phyloP scores from a whole-genome alignment of 1,139 yeast species.

The Kazachstania sp. region DNA sequence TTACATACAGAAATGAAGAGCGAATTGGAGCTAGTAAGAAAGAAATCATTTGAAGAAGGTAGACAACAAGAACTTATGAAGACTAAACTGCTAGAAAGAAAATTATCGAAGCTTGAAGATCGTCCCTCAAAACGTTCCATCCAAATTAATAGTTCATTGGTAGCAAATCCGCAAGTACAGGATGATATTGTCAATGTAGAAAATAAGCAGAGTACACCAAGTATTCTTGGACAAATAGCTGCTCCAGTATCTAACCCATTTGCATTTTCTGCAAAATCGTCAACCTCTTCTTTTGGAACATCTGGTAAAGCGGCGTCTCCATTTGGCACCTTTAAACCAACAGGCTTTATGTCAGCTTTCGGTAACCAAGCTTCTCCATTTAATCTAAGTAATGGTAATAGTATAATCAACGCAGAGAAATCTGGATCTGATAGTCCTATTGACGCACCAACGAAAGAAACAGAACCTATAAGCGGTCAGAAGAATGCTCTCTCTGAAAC shows the following conservation, averaged over 20 bases:
- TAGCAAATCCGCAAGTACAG: too few species aligned
- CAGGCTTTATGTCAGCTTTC: not conserved
- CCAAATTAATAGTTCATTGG: not conserved
- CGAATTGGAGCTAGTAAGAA: constrained; percentile 28
- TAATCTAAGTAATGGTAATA: not conserved
- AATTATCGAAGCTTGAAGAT: constrained; percentile 22
- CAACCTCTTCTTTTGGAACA: constrained; percentile 1
- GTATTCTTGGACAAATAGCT: not conserved
- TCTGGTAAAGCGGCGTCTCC: constrained; percentile 6
- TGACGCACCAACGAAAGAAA: not conserved
- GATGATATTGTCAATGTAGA: too few species aligned
- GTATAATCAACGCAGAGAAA: too few species aligned
- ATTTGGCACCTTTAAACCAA: not conserved
- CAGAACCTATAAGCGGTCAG: not conserved
- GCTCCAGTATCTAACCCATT: not conserved
- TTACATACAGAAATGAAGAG: constrained; percentile 15
- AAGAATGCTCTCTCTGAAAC: not conserved
- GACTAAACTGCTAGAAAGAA: constrained; percentile 25
- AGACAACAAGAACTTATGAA: constrained; percentile 32
- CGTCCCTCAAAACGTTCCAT: constrained; percentile 8
- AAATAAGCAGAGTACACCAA: not conserved
- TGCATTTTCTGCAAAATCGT: not conserved
- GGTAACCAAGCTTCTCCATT: not conserved
- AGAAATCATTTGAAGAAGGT: constrained; percentile 35
- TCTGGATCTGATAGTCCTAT: too few species aligned